Evolutionary conservation across 768 basidiomycete species (phyloP).

Genomic region (Lepiota venenata): DNA sequence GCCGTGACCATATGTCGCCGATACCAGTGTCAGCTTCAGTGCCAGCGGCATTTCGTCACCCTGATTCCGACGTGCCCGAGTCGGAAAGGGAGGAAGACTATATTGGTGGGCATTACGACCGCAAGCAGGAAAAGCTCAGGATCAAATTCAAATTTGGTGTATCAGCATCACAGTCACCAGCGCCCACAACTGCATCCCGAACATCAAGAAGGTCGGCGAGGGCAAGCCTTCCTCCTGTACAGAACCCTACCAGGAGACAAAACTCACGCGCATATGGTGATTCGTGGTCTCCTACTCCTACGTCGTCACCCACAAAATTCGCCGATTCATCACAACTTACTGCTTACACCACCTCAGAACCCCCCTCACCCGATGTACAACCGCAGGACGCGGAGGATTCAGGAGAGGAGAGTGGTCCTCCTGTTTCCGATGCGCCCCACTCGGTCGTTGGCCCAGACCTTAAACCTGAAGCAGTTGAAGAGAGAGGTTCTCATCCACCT

Average conservation of each 20-base stretch:
- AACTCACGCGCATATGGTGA: not conserved
- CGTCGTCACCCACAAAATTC: not conserved
- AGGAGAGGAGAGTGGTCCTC: not conserved
- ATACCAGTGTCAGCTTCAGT: not conserved
- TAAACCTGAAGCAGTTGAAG: not conserved
- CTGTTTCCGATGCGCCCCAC: not conserved
- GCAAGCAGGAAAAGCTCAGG: constrained; percentile 1
- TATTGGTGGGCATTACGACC: not conserved
- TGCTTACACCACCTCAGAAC: not conserved
- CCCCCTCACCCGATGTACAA: not conserved
- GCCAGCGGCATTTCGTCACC: constrained; percentile 35
- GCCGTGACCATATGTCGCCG: not conserved
- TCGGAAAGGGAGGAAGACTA: constrained; percentile 2
- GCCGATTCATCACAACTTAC: not conserved
- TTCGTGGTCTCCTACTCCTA: constrained; percentile 6
- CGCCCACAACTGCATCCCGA: constrained; percentile 4
- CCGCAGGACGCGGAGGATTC: not conserved
- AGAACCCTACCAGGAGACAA: not conserved
- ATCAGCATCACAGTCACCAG: constrained; percentile 5
- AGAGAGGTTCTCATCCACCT: not conserved
- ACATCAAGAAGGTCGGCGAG: not conserved
- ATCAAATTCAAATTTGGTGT: constrained; percentile 3
- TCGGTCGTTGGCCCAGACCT: not conserved
- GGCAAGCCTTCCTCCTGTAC: not conserved
- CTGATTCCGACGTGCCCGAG: not conserved